Conservation (phyloP, 2,329 filamentous ascomycete species). For the Chaetothyriales sp. region DNA sequence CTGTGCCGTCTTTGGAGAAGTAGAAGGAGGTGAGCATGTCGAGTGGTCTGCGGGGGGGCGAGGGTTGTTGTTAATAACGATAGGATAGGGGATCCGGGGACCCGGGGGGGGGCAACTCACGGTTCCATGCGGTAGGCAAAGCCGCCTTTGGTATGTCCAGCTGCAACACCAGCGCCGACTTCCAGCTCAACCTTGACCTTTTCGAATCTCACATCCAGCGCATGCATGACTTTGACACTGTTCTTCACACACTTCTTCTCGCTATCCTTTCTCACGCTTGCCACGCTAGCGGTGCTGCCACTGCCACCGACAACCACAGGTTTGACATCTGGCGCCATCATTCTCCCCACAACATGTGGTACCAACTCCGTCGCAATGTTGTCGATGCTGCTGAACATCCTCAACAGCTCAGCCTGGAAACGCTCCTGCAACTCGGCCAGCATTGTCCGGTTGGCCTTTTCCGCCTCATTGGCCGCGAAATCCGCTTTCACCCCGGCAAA, state of each 20-base stretch:
- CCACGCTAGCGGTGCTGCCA: constrained; percentile 44
- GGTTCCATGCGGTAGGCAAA: constrained; percentile 95
- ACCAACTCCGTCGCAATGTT: constrained; percentile 69
- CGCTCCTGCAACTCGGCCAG: constrained; percentile 60
- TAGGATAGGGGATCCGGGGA: too few species aligned
- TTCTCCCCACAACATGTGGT: constrained; percentile 61
- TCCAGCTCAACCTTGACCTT: constrained; percentile 65
- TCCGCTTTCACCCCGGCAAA: constrained; percentile 75
- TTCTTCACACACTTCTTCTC: constrained; percentile 71
- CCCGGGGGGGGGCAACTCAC: constrained; percentile 38
- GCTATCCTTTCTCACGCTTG: constrained; percentile 73
- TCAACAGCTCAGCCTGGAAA: constrained; percentile 56
- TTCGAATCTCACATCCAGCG: constrained; percentile 68
- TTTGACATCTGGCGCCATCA: constrained; percentile 80
- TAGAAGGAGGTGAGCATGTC: constrained; percentile 66
- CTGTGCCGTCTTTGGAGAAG: constrained; percentile 39
- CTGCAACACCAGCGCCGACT: constrained; percentile 27
- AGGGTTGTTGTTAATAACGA: constrained; percentile 18
- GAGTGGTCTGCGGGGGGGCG: constrained; percentile 38
- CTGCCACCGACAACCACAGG: constrained; percentile 66
- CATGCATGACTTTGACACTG: constrained; percentile 69
- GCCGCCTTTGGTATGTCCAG: constrained; percentile 31
- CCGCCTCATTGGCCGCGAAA: constrained; percentile 65
- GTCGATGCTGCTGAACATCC: constrained; percentile 66
- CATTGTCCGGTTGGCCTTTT: constrained; percentile 62